Conservation (phyloP, 352 stramenopile species). For the Phytopythium cucurbitacearum region DNA sequence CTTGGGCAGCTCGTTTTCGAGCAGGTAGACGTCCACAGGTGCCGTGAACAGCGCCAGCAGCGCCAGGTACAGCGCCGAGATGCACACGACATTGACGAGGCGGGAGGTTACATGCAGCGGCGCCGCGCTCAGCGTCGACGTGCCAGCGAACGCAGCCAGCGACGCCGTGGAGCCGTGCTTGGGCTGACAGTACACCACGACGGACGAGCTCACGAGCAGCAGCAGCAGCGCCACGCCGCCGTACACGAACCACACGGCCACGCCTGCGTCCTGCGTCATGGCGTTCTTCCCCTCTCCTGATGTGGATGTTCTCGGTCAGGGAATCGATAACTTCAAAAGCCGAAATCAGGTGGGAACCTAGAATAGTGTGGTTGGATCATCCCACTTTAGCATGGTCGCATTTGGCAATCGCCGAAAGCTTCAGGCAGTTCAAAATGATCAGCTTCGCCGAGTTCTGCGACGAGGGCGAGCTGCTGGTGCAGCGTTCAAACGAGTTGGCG, state of each 20-base stretch:
- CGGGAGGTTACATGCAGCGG: constrained; percentile 60
- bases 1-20: constrained; percentile 65
- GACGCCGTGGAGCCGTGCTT: constrained; percentile 41
- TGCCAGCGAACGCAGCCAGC: constrained; percentile 46
- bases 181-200: constrained; percentile 70
- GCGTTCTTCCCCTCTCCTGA: not conserved
- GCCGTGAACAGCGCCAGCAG: constrained; percentile 76
- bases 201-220: constrained; percentile 38
- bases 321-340: too few relatives aligned
- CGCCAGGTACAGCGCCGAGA: constrained; percentile 62
- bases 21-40: constrained; percentile 73
- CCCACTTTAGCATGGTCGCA: too few relatives aligned
- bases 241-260: constrained; percentile 64
- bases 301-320: too few relatives aligned
- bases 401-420: too few relatives aligned
- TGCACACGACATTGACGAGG: constrained; percentile 67
- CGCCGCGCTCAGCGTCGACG: constrained; percentile 51
- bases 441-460: constrained; percentile 45
- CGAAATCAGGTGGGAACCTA: too few relatives aligned
- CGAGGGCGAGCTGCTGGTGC: constrained; percentile 41
- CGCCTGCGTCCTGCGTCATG: not conserved
- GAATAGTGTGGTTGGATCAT: too few relatives aligned
- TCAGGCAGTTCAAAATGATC: constrained; percentile 7
- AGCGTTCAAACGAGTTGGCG: constrained; percentile 25
- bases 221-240: constrained; percentile 52